phyloP scores from a whole-genome alignment of 2,329 filamentous ascomycete genomes.

The Aspergillus sp. region DNA sequence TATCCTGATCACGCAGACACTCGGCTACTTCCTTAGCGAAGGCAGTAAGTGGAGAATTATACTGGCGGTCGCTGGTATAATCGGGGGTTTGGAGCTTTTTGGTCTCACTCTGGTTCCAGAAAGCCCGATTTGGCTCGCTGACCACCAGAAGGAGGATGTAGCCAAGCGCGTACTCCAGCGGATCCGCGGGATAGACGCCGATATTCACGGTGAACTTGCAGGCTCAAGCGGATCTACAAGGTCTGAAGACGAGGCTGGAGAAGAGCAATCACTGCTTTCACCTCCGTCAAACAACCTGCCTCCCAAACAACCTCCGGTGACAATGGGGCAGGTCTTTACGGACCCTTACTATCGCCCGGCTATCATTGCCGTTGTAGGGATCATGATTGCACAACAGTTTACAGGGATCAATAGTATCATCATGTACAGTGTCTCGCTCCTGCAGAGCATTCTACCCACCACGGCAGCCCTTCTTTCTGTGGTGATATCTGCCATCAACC shows the following conservation, averaged over 20 bases:
- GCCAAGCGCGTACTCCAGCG: conserved; percentile 73
- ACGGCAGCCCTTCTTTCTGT: conserved; percentile 86
- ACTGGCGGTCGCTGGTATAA: conserved; percentile 70
- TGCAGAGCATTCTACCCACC: conserved; percentile 78
- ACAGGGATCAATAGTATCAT: conserved; percentile 96
- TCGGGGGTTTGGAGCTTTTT: conserved; percentile 69
- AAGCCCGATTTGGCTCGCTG: conserved; percentile 83
- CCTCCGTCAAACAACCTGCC: conserved; percentile 65
- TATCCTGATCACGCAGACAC: conserved; percentile 78
- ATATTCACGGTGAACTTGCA: conserved; percentile 75
- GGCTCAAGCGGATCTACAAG: conserved; percentile 56
- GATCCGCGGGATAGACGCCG: conserved; percentile 70
- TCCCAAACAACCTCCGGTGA: conserved; percentile 67
- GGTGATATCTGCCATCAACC: conserved; percentile 82
- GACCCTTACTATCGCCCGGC: conserved; percentile 72
- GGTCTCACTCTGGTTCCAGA: conserved; percentile 81
- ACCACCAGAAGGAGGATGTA: conserved; percentile 62
- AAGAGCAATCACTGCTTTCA: conserved; percentile 72
- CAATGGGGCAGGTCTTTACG: conserved; percentile 67
- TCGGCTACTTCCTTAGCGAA: conserved; percentile 86
- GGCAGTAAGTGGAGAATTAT: conserved; percentile 83
- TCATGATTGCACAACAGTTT: conserved; percentile 92
- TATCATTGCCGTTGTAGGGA: conserved; percentile 80
- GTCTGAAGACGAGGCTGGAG: conserved; percentile 47
- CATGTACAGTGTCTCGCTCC: conserved; percentile 95